Base-by-base conservation (phyloP, 768 basidiomycete species). In the Heimioporus sp. region DNA sequence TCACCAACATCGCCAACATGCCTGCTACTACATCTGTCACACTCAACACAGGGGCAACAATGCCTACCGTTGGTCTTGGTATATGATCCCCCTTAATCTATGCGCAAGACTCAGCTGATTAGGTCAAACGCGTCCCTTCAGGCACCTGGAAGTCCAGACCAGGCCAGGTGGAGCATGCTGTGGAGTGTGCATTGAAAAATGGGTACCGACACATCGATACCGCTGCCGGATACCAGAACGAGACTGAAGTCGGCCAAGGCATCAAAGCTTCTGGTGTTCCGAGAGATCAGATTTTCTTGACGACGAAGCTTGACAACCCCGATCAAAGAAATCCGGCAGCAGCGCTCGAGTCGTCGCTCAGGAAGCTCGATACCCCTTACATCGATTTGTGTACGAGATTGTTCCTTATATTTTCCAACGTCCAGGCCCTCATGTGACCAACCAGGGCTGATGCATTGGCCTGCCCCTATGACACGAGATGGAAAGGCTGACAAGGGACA, bases 121-220 rank as follows among this genome's bases (percentile, higher is more conserved):
- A 24, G 40, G n/a, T 35, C 37, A 35, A 28, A 28, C 7, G 24
- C 40, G 32, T 48, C n/a, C 2, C 41, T 42, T 20, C 48, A 84
- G 86, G 87, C n/a, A 90, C 90, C 43, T 92, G 88, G 90, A 84
- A 86, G 61, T 84, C 85, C 44, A 56, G 73, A 49, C 82, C 89
- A 4, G 88, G 86, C 43, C 76, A 76, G 36, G 90, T 92, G 51
- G 81, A 82, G 58, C 70, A 80, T 37, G 91, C 92, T 19, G 91
- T 94, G 48, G 79, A 83, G 59, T 75, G 73, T 59, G 91, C 92
- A 1, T 72, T 95, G 57, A 83, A 76, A 63, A 72, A 74, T 40
- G 92, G 91, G 4, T 94, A 93, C 76, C 80, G 61, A 66, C 85
- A 78, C 63, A 82, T 85, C 64, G 86, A 86, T 65, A 88, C 84